Evolutionary conservation across 495 filamentous ascomycete species (phyloP).

Genomic region (Penicillium soppii): DNA sequence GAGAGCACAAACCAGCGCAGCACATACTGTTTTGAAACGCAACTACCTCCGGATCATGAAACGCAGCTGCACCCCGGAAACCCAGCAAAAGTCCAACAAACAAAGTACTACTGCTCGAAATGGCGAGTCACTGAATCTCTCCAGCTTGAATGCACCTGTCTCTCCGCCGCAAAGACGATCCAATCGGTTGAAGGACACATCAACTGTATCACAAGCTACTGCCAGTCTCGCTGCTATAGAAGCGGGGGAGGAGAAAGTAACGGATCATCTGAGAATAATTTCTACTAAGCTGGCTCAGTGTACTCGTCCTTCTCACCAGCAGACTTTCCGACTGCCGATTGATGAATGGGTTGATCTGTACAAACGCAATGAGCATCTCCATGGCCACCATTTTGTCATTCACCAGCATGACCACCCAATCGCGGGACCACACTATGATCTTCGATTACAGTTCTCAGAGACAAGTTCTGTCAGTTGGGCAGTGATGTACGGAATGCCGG

Average conservation of each 20-base stretch:
- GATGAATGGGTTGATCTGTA: conserved; percentile 53
- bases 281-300: conserved; percentile 36
- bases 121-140: neutral
- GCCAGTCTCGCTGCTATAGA: conserved; percentile 52
- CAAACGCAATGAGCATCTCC: conserved; percentile 40
- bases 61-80: conserved; percentile 12
- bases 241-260: conserved; percentile 51
- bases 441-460: conserved; percentile 64
- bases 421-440: conserved; percentile 63
- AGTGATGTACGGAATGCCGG: conserved; percentile 66
- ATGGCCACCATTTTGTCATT: conserved; percentile 62
- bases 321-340: conserved; percentile 41
- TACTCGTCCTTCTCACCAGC: conserved; percentile 6
- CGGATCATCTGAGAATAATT: conserved; percentile 55
- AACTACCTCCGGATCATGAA: too few relatives aligned
- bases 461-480: conserved; percentile 64
- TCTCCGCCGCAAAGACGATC: conserved; percentile 14
- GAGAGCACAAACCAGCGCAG: too few relatives aligned
- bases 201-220: neutral
- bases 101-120: neutral
- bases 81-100: neutral
- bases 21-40: too few relatives aligned
- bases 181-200: neutral
- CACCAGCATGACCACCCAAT: conserved; percentile 72
- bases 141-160: conserved; percentile 11